Evolutionary conservation across 2,329 filamentous ascomycete species (phyloP), one percentile per base, ranked within the genome.

Genomic region (Podosphaera xanthii): DNA sequence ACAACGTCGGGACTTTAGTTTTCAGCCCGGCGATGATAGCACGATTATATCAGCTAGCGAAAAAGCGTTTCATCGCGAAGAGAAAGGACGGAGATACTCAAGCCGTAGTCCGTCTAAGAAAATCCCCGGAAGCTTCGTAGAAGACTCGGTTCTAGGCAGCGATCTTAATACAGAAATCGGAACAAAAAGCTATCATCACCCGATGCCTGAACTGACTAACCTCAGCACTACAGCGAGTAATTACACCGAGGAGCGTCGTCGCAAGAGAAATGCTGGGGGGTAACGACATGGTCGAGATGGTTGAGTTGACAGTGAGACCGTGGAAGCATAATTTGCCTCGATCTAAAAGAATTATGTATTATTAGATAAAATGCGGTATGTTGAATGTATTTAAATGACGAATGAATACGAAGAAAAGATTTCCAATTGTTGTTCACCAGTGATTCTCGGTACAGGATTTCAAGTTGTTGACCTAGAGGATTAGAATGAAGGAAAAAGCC

Each of bases 101-200:
- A 65, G 64, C n/a, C 56, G 65, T 8, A 64, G 62, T 57, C 63
- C 66, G n/a, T 62, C 62, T 3, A 67, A 66, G 61, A 63, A 63
- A 46, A 10, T 68, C 14, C 65, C 65, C 2, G 65, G 65, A 4
- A 63, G 56, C 36, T 40, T 40, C 36, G 10, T 40, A 10, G 36
- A 40, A 40, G 36, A 40, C 5, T 40, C 36, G 36, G 36, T 40
- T 10, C 36, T 63, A 22, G 61, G 60, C 34, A 64, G 59, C n/a
- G 64, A 62, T 30, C 56, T 61, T 9, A 63, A 62, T 58, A 65
- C 63, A 34, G 68, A 69, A 57, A 59, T 64, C 7, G 69, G 69
- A 2, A 70, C 69, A 4, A 70, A 70, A 63, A 66, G 59, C 22
- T 70, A 70, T 62, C 65, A 65, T 58, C 68, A 69, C 62, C 59